A percentile compares a stretch with the other conserved stretches of the same genome.
These are phyloP conservation scores for Adansonia gregorii DNA, from an alignment of 441 rosid genomes.

Conservation along the genomic window DNA sequence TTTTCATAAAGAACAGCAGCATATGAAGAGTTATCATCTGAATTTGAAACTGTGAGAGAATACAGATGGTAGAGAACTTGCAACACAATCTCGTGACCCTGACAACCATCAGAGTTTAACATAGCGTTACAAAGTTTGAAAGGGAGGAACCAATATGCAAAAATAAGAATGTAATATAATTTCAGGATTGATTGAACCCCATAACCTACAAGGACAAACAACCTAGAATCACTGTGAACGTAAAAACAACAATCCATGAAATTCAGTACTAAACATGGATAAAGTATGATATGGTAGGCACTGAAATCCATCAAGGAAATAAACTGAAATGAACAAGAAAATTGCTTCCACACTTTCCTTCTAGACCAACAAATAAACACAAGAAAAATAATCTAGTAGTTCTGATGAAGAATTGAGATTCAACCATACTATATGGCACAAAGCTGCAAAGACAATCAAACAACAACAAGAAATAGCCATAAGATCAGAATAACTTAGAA, in stretches of 20 bases:
- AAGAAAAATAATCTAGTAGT: background rate
- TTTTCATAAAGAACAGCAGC: slow-evolving; percentile 72
- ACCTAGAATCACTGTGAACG: slow-evolving; percentile 6
- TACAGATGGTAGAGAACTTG: slow-evolving; percentile 86
- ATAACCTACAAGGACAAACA: slow-evolving; percentile 14
- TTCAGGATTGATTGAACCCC: slow-evolving; percentile 2
- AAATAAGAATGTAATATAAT: background rate
- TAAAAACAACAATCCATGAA: slow-evolving; percentile 7
- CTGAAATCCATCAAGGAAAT: slow-evolving; percentile 4
- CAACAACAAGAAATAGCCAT: slow-evolving; percentile 1
- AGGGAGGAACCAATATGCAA: slow-evolving; percentile 12
- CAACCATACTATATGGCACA: background rate
- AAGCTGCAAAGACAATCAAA: background rate
- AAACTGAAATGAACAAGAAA: background rate
- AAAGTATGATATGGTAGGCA: slow-evolving; percentile 4
- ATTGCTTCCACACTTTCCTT: slow-evolving; percentile 18
- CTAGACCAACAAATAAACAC: slow-evolving; percentile 21
- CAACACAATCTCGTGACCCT: slow-evolving; percentile 97
- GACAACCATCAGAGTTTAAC: slow-evolving; percentile 37
- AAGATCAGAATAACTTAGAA: background rate
- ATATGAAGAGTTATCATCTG: slow-evolving; percentile 55
- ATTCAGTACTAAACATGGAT: background rate
- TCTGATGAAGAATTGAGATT: background rate
- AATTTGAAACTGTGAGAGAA: slow-evolving; percentile 56
- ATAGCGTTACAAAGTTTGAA: slow-evolving; percentile 21